Evolutionary conservation across 2,329 filamentous ascomycete species (phyloP), one percentile per base, ranked within the genome.

Genomic region (Ambrosiella cleistominuta): DNA sequence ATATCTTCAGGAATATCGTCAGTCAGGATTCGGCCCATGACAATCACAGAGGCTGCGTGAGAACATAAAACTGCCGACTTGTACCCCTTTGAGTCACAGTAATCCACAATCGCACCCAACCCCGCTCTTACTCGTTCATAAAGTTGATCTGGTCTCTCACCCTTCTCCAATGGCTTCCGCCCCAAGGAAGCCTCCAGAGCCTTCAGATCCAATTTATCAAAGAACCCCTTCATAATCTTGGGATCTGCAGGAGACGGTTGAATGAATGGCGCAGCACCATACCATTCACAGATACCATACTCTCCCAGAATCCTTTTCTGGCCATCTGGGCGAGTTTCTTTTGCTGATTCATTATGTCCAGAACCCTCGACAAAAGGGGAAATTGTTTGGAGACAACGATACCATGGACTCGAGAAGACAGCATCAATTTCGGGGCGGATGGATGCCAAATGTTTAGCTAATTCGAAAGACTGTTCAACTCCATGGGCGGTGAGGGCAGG

Each of bases 41-140:
- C 85, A 67, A 98, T 96, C 65, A 97, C 79, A 9, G 84, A 81
- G 3, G 93, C 93, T 1, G 93, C 93, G 72, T 98, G 93, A 1
- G 87, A 85, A 70, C 88, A 95, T 44, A 98, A 75, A 45, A 96
- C 70, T 27, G 95, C 75, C 0, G 86, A 78, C 64, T 79, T 81
- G 44, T 78, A 74, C n/a, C 81, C 79, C 54, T 85, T 76, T n/a
- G 70, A 69, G 66, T 96, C 89, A 60, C 87, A 82, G 57, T 81
- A 77, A 36, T 77, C 74, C 63, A 96, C 84, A 63, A 96, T 81
- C 52, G 76, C 77, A 49, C 79, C 73, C 47, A 95, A 71, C 1
- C 83, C 80, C 51, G 79, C 80, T 3, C 86, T 85, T 36, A 91
- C 75, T 44, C 93, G 83, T 65, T 88, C 78, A 68, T 97, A 90